Conservation (phyloP, 2,329 filamentous ascomycete species). For the Trichophyton simii region DNA sequence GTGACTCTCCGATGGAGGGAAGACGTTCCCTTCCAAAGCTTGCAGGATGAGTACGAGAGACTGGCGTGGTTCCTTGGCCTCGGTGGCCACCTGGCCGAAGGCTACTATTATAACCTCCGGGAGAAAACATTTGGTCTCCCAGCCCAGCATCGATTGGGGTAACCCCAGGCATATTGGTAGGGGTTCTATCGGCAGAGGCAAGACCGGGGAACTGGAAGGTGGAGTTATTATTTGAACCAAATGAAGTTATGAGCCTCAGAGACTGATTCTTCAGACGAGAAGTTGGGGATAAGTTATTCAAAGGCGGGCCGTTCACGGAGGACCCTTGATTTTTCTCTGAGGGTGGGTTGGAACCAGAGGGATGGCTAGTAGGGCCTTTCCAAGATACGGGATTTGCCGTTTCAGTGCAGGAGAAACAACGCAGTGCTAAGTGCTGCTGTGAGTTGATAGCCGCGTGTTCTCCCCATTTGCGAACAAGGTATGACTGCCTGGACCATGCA, state of each 20-base stretch:
- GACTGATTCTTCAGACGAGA: conserved; percentile 63
- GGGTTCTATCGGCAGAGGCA: conserved; percentile 50
- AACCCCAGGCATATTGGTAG: conserved; percentile 60
- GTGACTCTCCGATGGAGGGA: conserved; percentile 64
- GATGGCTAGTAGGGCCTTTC: conserved; percentile 68
- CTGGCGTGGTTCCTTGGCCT: conserved; percentile 56
- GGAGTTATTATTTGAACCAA: conserved; percentile 40
- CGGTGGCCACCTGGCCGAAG: conserved; percentile 47
- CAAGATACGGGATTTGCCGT: conserved; percentile 75
- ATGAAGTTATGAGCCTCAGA: conserved; percentile 83
- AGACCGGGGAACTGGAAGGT: conserved; percentile 53
- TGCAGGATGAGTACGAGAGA: conserved; percentile 50
- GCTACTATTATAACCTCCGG: conserved; percentile 48
- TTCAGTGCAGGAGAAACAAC: conserved; percentile 85
- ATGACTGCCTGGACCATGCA: conserved; percentile 84
- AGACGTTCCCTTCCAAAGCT: conserved; percentile 53
- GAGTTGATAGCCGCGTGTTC: conserved; percentile 78
- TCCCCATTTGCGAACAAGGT: conserved; percentile 86
- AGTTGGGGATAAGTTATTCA: conserved; percentile 38
- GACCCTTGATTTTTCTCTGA: conserved; percentile 22
- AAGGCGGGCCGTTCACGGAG: conserved; percentile 53
- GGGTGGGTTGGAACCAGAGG: conserved; percentile 41
- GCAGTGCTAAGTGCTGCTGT: conserved; percentile 78
- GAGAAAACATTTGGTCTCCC: conserved; percentile 49
- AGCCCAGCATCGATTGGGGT: conserved; percentile 77